Percentiles rank a stretch among this genome's conserved stretches.
These are phyloP conservation scores for Ustilago crameri DNA, from an alignment of 1,284 basidiomycete species.

Conservation along the genomic window DNA sequence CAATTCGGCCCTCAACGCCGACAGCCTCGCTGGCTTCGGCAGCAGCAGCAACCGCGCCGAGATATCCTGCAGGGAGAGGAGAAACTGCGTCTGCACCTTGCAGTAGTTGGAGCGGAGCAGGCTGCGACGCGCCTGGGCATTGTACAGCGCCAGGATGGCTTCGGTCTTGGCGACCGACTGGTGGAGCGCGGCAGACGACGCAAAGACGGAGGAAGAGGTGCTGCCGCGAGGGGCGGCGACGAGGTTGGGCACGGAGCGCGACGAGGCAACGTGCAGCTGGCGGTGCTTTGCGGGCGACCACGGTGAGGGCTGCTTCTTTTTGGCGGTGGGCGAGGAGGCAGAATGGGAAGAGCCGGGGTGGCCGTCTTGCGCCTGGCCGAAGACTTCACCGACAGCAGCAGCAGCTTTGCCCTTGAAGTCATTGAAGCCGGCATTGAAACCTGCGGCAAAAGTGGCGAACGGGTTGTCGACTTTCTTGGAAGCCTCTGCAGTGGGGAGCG, in stretches of 20 bases:
- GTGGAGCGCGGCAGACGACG: constrained; percentile 70
- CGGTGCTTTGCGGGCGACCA: constrained; percentile 46
- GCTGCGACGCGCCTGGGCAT: constrained; percentile 46
- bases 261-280: constrained; percentile 33
- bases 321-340: constrained; percentile 4
- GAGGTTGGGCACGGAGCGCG: constrained; percentile 50
- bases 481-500: constrained; percentile 23
- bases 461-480: constrained; percentile 48
- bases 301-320: constrained; percentile 24
- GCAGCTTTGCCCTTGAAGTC: constrained; percentile 58
- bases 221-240: constrained; percentile 71
- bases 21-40: constrained; percentile 92
- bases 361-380: constrained; percentile 30
- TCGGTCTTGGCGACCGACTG: constrained; percentile 65
- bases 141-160: constrained; percentile 56
- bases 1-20: constrained; percentile 92
- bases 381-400: constrained; percentile 54
- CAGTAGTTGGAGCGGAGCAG: constrained; percentile 74
- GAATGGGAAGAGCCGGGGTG: neutral
- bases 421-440: constrained; percentile 54
- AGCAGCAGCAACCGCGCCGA: constrained; percentile 90
- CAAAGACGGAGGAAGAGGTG: constrained; percentile 69
- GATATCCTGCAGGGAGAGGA: constrained; percentile 89
- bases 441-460: constrained; percentile 52
- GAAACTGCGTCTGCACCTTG: constrained; percentile 88